Evolutionary conservation across 2,329 filamentous ascomycete species (phyloP).

Genomic region (Cladosporium velox): DNA sequence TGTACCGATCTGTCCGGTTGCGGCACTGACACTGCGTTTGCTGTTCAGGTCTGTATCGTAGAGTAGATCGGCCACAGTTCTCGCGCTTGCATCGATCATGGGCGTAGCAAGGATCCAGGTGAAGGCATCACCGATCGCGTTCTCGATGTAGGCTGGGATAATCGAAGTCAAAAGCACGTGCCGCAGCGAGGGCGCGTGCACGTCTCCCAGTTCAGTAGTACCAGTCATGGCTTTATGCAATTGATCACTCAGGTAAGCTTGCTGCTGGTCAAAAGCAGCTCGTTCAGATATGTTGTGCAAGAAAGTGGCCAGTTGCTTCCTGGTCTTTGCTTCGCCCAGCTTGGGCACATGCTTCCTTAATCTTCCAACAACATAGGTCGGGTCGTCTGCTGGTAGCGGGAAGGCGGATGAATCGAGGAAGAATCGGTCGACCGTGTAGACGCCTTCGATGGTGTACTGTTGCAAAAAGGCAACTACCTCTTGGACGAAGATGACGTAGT

Average conservation of each 20-base stretch:
- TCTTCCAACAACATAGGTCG: constrained; percentile 63
- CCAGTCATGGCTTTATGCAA: constrained; percentile 53
- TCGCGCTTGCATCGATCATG: constrained; percentile 51
- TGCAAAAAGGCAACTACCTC: constrained; percentile 60
- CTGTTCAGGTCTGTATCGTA: constrained; percentile 50
- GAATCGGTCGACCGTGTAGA: constrained; percentile 58
- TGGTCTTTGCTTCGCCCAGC: constrained; percentile 48
- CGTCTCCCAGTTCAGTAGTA: constrained; percentile 44
- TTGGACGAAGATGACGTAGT: constrained; percentile 65
- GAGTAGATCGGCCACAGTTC: constrained; percentile 47
- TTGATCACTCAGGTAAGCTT: constrained; percentile 58
- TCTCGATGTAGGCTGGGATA: constrained; percentile 59
- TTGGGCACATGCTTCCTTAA: constrained; percentile 61
- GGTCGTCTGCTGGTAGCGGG: constrained; percentile 61
- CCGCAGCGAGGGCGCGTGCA: constrained; percentile 47
- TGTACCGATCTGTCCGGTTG: not conserved
- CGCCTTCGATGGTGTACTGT: constrained; percentile 58
- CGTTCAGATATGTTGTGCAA: constrained; percentile 61
- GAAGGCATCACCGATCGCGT: constrained; percentile 45
- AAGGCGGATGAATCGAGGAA: constrained; percentile 63
- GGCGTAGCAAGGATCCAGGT: constrained; percentile 57
- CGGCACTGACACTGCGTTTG: constrained; percentile 39
- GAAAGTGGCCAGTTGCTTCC: constrained; percentile 60
- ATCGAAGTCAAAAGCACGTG: constrained; percentile 55
- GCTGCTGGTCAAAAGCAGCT: constrained; percentile 59